Evolutionary conservation across 352 stramenopile species (phyloP), one percentile per base, ranked within the genome.

Genomic region (Globisporangium apiculatum): DNA sequence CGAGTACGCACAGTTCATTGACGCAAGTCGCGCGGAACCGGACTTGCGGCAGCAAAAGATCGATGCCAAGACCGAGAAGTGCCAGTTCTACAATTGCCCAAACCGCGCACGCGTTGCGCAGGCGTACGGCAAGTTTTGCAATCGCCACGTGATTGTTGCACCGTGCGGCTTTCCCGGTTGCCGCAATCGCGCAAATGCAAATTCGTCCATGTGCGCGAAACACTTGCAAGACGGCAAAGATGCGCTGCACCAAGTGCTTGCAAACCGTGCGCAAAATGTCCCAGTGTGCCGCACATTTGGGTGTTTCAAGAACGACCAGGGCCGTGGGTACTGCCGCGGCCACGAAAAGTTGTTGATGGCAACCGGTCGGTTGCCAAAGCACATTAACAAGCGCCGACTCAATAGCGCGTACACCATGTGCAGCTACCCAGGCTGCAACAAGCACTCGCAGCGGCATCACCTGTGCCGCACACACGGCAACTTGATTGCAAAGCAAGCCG

Each of bases 391-490:
- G 55, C 84, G 84, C n/a, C 80, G 84, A 10, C 72, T 92, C 36
- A 94, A 94, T 53, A 92, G 83, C 64, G 82, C 84, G 41, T 94
- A 94, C 71, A 94, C 82, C 17, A 94, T 94, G 84, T 94, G 84
- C 68, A 89, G 79, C 59, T 94, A 89, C 65, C 84, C 84, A 0
- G 75, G 75, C 35, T 94, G 84, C 54, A 77, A 65, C 60, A 94
- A 90, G 60, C 84, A 94, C 69, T 94, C 84, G 46, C 84, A 94
- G 62, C 79, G 84, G 4, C 69, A 92, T 57, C 84, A 94, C 57
- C 64, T 94, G 51, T 94, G 84, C 49, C 80, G 84, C n/a, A 94
- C 83, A 7, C 84, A 94, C 48, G 84, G 84, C 53, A 94, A 94
- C 64, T 50, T 86, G 43, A 65, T 94, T 43, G 71, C 77, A 17